Evolutionary conservation across 208 protist species (phyloP), one percentile per base, ranked within the genome.

Genomic region (Leishmania tarentolae): DNA sequence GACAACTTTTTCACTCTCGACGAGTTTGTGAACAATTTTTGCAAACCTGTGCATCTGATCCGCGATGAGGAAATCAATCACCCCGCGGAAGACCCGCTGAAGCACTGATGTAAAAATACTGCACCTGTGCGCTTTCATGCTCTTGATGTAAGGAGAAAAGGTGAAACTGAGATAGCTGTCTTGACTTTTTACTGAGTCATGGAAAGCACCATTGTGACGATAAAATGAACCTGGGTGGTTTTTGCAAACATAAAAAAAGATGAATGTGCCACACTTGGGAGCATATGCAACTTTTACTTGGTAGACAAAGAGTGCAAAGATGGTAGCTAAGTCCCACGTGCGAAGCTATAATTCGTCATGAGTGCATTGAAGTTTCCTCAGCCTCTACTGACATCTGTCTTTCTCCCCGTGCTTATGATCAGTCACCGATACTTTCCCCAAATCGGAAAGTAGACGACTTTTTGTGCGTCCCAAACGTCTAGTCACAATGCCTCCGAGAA

Each of bases 61-160:
- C 90, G 91, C 52, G 89, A 93, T 69, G 59, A 86, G 37, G 94
- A 97, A 84, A 83, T 96, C 21, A 90, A 87, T 72, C 92, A 96
- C 77, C 94, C 94, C 35, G 83, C 85, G 50, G 91, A 91, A 59
- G 89, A 95, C 80, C 92, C 92, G 21, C 78, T 97, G 65, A 95
- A 92, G 28, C 94, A 91, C 81, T 97, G 84, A 96, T 44, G 50
- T 24, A 80, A 79, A 77, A 76, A 74, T 53, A 80, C 31, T 19
- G 46, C 76, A 19, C 44, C 28, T 9, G 11, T 47, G 28, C 28
- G 56, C 37, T 73, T 17, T 31, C 37, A 21, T 78, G 11, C 21
- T 52, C 4, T 40, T 59, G 42, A 76, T 81, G 57, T 52, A 57
- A 40, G 15, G 71, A 53, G 53, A 57, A 40, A 40, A 79, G n/a